Base-by-base conservation (phyloP, 257 asterid genomes). In the Scutellaria baicalensis region DNA sequence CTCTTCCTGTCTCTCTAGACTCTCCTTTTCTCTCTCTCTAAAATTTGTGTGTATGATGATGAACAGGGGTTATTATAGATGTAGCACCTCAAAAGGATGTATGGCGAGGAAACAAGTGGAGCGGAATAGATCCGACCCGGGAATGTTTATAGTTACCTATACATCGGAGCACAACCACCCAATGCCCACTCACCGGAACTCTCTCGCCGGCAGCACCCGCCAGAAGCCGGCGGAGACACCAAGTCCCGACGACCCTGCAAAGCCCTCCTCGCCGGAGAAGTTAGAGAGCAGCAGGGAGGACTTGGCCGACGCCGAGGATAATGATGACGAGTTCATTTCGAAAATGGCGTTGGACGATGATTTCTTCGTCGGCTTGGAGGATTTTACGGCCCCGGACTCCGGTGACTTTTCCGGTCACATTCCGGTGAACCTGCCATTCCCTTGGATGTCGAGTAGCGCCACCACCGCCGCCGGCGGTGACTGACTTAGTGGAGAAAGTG, bases 71-170 rank as follows among this genome's bases (percentile, higher is more conserved):
- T 93, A 93, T 69, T 93, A 93, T 83, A 86, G 86, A 76, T 93
- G 98, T 80, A 93, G 98, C 88, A 90, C 97, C 1, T 84, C 91
- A 33, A 93, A 93, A 76, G 92, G 95, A 0, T 93, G 98, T 82
- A 64, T 84, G 84, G 98, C 98, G 51, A 78, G 98, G 14, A 93
- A 90, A 75, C 98, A 90, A 81, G 98, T 93, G 91, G 98, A 93
- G 84, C 79, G 96, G 68, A 86, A 93, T 55, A 89, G 91, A 85
- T 90, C 97, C 86, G 91, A 90, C 89, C 96, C 98, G 75, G 88
- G 77, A 55, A 90, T 90, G 88, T 90, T 90, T 51, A 90, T 90
- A 9, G 91, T 93, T 27, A 91, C 97, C 57, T 93, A 88, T 75
- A 87, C 98, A 1, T 87, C 87, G 3, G 98, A 93, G 82, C 98